Base-by-base conservation (phyloP, 2,329 filamentous ascomycete species). In the Blumeriella jaapii region DNA sequence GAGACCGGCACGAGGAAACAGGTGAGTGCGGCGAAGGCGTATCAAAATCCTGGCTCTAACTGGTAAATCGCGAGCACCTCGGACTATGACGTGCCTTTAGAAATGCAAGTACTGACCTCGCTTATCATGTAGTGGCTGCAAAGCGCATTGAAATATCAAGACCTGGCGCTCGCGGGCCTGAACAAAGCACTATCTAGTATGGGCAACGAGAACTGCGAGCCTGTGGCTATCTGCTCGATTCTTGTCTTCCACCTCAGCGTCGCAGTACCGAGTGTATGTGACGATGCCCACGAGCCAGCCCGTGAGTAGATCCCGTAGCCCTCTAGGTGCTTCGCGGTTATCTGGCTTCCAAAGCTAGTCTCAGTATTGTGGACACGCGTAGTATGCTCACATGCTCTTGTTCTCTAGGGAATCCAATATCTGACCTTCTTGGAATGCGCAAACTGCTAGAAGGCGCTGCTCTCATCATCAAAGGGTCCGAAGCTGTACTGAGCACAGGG, bases 111-210 rank as follows among this genome's bases (percentile, higher is more conserved):
- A n/a, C n/a, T n/a, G n/a, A n/a, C n/a, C n/a, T n/a, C n/a, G n/a
- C n/a, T n/a, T n/a, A n/a, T n/a, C n/a, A n/a, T n/a, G n/a, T 15
- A 29, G 7, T 36, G 34, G 34, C 11, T 31, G 2, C 27, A 30
- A n/a, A 40, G 14, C 34, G 39, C 29, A 20, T 26, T 25, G 19
- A 36, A n/a, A 20, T 33, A 45, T 24, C 42, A 41, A 29, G 44
- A 43, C 14, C 24, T 35, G n/a, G 38, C 37, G 15, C 30, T 45
- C 12, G 32, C 31, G 1, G 32, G 29, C 9, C 40, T 47, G 17
- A 41, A 36, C n/a, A 17, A 30, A 18, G 40, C 38, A 3, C 17
- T 45, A 14, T 26, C 31, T 10, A 40, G 20, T 19, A 36, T 42
- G 16, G 43, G 26, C 16, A 14, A 26, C 6, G 35, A 45, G 9